Evolutionary conservation across 768 basidiomycete genomes (phyloP).

Genomic region (Xanthoconium purpureum): DNA sequence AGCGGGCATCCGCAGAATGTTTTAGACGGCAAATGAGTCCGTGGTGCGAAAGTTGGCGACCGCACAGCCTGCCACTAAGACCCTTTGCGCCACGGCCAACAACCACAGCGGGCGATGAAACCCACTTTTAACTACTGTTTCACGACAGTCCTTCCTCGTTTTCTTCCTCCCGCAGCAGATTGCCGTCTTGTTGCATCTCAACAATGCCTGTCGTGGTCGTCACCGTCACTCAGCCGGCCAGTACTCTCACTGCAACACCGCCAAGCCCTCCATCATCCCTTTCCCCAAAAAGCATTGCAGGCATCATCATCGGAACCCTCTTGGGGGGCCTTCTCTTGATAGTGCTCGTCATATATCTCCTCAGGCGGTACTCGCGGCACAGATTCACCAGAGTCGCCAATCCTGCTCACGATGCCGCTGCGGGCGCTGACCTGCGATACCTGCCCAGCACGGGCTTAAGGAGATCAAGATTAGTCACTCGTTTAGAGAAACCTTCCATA

Average conservation of each 20-base stretch:
- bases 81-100: background rate
- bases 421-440: background rate
- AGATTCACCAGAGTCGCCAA: conserved; percentile 19
- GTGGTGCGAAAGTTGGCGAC: conserved; percentile 6
- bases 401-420: background rate
- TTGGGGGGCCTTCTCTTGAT: conserved; percentile 14
- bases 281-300: conserved; percentile 12
- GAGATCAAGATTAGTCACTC: background rate
- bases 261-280: background rate
- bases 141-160: background rate
- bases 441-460: background rate
- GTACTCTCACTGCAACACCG: background rate
- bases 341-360: conserved; percentile 10
- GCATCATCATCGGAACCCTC: conserved; percentile 22
- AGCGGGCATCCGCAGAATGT: background rate
- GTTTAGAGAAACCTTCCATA: conserved; percentile 13
- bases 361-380: conserved; percentile 6
- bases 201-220: conserved; percentile 14
- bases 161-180: background rate
- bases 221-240: conserved; percentile 1
- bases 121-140: background rate
- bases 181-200: too few species aligned
- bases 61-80: background rate
- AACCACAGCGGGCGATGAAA: background rate
- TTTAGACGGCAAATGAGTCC: conserved; percentile 5